These are phyloP conservation scores for Candida adriatica DNA, from an alignment of 805 yeast species.

Conservation along the genomic window DNA sequence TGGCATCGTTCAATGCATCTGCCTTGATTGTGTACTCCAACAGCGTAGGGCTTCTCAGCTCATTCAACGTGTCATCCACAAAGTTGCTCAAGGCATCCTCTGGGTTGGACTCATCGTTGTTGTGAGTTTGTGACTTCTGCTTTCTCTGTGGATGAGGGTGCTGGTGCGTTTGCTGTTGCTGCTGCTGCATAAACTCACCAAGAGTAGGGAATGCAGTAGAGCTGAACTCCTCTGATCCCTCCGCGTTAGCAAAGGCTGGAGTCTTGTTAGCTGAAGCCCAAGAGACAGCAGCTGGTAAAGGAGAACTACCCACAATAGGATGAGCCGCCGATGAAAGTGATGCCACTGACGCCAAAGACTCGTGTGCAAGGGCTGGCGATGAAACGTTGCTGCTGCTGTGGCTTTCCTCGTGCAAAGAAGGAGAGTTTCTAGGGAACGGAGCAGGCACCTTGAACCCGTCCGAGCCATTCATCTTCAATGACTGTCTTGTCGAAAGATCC, in stretches of 20 bases:
- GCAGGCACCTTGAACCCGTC: conserved; percentile 14
- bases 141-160: conserved; percentile 21
- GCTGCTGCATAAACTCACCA: conserved; percentile 35
- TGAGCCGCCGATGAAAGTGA: conserved; percentile 7
- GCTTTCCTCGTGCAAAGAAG: conserved; percentile 3
- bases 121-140: conserved; percentile 17
- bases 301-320: conserved; percentile 29
- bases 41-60: conserved; percentile 29
- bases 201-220: conserved; percentile 55
- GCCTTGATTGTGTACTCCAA: conserved; percentile 2
- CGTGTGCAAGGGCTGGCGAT: conserved; percentile 14
- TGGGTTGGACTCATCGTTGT: conserved; percentile 27
- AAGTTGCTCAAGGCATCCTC: conserved; percentile 40
- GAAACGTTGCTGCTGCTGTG: conserved; percentile 9
- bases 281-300: conserved; percentile 66
- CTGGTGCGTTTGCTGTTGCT: conserved; percentile 24
- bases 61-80: conserved; percentile 37
- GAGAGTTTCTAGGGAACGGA: conserved; percentile 12
- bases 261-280: conserved; percentile 39
- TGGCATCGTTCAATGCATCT: conserved; percentile 1
- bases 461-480: conserved; percentile 42
- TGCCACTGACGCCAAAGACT: conserved; percentile 5
- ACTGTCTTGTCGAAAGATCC: conserved; percentile 72
- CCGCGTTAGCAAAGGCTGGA: conserved; percentile 4
- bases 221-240: conserved; percentile 25